A percentile compares a stretch with the other conserved stretches of the same genome.
Evolutionary conservation across 2,329 filamentous ascomycete species (phyloP).

Genomic region (Aquanectria penicillioides): DNA sequence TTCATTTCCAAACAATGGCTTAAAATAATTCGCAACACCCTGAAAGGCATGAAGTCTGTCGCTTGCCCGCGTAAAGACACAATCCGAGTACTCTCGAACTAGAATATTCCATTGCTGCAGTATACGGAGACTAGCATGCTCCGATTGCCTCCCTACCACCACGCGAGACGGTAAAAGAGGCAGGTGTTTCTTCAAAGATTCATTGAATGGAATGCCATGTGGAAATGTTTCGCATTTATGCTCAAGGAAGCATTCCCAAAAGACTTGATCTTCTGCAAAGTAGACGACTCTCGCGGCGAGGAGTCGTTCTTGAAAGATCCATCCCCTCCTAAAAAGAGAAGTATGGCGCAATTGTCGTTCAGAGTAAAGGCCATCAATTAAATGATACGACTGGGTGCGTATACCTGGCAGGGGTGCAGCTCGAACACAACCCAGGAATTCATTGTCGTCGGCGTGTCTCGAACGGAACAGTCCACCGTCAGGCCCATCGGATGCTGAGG

Average conservation of each 20-base stretch:
- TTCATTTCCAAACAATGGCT: neutral
- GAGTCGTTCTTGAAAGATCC: neutral
- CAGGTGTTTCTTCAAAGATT: neutral
- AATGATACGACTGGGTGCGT: neutral
- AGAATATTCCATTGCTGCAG: neutral
- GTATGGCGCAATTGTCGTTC: neutral
- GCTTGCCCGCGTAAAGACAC: neutral
- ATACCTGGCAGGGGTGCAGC: neutral
- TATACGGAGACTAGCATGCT: too few relatives aligned
- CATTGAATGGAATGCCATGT: neutral
- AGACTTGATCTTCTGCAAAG: neutral
- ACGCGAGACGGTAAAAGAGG: too few relatives aligned
- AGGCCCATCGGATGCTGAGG: neutral
- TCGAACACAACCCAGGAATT: neutral
- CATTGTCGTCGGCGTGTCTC: neutral
- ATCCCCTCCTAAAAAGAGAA: neutral
- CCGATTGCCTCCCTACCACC: too few relatives aligned
- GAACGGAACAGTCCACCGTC: neutral
- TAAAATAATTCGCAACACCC: neutral
- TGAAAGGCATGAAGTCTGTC: neutral
- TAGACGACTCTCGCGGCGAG: neutral
- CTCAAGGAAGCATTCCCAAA: neutral
- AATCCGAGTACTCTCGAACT: neutral
- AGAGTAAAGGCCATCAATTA: neutral
- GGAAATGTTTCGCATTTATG: constrained; percentile 3